Evolutionary conservation across 2,329 filamentous ascomycete species (phyloP), one percentile per base, ranked within the genome.

Genomic region (Talaromyces sp.): DNA sequence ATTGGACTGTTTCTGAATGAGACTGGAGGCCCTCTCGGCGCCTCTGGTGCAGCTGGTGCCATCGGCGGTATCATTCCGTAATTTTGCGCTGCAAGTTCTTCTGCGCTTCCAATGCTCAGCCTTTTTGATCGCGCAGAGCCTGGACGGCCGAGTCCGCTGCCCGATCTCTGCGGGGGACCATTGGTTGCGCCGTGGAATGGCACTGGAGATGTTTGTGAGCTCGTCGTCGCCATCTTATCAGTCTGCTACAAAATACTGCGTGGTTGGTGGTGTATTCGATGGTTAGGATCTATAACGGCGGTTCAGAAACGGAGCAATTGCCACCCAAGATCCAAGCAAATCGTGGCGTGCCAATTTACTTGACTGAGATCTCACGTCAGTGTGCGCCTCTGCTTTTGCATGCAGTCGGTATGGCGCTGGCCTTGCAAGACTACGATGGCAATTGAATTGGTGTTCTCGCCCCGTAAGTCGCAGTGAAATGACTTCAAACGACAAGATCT

Each of bases 21-120:
- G 39, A 81, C 69, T 4, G 88, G 85, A 42, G 85, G 85, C 33
- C 79, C 82, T 69, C 81, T 81, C 61, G 87, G 85, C 31, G 82
- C 83, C 67, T 90, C 87, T 66, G 62, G 62, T 2, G 62, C 62
- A 58, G 58, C 57, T 60, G 62, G 62, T 21, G 62, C 62, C 18
- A 60, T 31, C 2, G 62, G 58, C 2, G 62, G 60, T 46, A 69
- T 59, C 33, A 64, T 52, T 18, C 58, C 58, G 16, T 23, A 55
- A 57, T 68, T 25, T 18, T 61, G 50, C 25, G 46, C 44, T 37
- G 52, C 52, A 6, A 56, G 28, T 35, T 58, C 62, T 28, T 33
- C 58, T 54, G 62, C 46, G n/a, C 54, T 54, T 42, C 35, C 57
- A 37, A 60, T 21, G 21, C 50, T 56, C 48, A 60, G 23, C 12